phyloP scores from a whole-genome alignment of 495 filamentous ascomycete genomes.

The Hypoxylon fragiforme region DNA sequence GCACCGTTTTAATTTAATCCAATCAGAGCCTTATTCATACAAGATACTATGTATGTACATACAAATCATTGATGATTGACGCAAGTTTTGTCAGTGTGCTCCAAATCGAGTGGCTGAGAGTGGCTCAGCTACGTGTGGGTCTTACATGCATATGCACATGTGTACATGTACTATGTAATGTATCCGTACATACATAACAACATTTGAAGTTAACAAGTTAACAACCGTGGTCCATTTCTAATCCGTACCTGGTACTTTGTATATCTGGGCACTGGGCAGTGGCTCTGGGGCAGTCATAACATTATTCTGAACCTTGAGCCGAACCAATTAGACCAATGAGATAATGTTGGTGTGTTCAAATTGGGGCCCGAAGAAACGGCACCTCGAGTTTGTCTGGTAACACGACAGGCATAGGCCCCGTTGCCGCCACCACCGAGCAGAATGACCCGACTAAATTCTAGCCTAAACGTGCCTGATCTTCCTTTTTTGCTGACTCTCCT shows the following conservation, averaged over 20 bases:
- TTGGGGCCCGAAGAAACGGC: slow-evolving; percentile 25
- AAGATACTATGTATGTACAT: neutral
- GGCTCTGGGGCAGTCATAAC: too few relatives aligned
- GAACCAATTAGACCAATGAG: slow-evolving; percentile 7
- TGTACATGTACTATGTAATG: too few relatives aligned
- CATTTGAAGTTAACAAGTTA: too few relatives aligned
- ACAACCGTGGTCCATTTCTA: too few relatives aligned
- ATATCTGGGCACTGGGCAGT: too few relatives aligned
- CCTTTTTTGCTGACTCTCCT: too few relatives aligned
- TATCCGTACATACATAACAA: too few relatives aligned
- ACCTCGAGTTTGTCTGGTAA: slow-evolving; percentile 17
- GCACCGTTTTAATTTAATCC: slow-evolving; percentile 15
- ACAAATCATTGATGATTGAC: too few relatives aligned
- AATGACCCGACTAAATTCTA: neutral
- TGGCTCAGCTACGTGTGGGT: slow-evolving; percentile 17
- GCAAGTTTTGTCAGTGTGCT: too few relatives aligned
- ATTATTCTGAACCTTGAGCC: neutral
- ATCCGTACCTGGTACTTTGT: too few relatives aligned
- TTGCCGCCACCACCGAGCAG: slow-evolving; percentile 5
- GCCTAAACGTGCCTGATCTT: slow-evolving; percentile 2
- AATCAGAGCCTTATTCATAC: slow-evolving; percentile 8
- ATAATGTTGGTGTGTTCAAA: neutral
- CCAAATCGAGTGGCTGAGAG: slow-evolving; percentile 20
- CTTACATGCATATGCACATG: too few relatives aligned
- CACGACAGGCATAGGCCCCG: slow-evolving; percentile 13